These are phyloP conservation scores for Malassezia nana DNA, from an alignment of 1,284 basidiomycete species.

Conservation along the genomic window DNA sequence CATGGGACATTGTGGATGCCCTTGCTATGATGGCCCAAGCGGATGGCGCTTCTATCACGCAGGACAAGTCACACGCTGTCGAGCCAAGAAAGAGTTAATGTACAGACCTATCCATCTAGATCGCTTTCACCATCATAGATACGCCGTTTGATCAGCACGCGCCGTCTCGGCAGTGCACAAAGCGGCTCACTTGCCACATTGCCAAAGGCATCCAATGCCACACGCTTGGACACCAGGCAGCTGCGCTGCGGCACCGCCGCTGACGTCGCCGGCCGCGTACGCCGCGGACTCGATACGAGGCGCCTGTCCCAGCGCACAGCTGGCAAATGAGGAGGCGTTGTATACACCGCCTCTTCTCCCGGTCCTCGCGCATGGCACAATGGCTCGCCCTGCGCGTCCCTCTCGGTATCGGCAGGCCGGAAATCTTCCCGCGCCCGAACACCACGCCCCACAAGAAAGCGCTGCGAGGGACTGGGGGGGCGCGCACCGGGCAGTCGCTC, in stretches of 20 bases:
- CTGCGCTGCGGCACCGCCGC: neutral
- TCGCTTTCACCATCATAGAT: slow-evolving; percentile 11
- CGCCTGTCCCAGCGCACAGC: slow-evolving; percentile 16
- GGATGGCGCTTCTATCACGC: neutral
- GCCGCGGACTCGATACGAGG: slow-evolving; percentile 13
- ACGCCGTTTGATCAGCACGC: slow-evolving; percentile 4
- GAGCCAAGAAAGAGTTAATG: neutral
- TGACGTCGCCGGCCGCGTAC: neutral
- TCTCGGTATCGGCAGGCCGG: neutral
- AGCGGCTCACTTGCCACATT: slow-evolving; percentile 5
- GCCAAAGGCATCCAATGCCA: slow-evolving; percentile 9
- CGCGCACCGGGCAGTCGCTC: slow-evolving; percentile 6
- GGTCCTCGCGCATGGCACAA: slow-evolving; percentile 11
- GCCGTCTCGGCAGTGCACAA: neutral
- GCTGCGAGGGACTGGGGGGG: slow-evolving; percentile 12
- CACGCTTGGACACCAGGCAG: neutral
- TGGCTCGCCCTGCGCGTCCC: slow-evolving; percentile 9
- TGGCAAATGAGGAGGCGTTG: slow-evolving; percentile 7
- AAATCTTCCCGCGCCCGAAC: neutral
- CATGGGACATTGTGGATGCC: slow-evolving; percentile 32
- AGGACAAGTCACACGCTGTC: neutral
- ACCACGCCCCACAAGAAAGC: slow-evolving; percentile 3
- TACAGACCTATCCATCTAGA: slow-evolving; percentile 1
- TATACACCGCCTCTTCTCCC: slow-evolving; percentile 10
- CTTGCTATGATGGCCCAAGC: slow-evolving; percentile 41